Base-by-base conservation (phyloP, 306 rosid species). In the Cicer bijugum region DNA sequence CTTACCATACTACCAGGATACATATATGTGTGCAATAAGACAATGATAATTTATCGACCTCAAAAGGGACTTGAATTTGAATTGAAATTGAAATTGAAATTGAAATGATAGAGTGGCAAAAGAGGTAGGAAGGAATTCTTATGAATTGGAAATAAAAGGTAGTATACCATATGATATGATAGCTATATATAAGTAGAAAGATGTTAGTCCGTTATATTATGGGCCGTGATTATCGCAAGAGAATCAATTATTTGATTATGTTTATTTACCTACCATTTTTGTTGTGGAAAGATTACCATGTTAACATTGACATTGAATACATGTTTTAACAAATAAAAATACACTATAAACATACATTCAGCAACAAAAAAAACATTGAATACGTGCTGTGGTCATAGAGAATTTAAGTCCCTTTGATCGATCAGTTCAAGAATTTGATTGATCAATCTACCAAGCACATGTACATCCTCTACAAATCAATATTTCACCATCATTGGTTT, bases 1-100 rank as follows among this genome's bases (percentile, higher is more conserved):
- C 71, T 48, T 74, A 75, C 72, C 72, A 39, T 38, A 17, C 23
- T 33, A 4, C 12, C 15, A 39, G 52, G 64, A 38, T 63, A 38
- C 28, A 50, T 37, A 5, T 12, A 10, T 11, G 1, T 55, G 37
- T 19, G 12, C 33, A 28, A 28, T 28, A 28, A 28, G 48, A 44
- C 4, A 44, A 44, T 8, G 1, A 12, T 9, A 48, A 48, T 8
- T n/a, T 48, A 17, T n/a, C 17, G n/a, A 48, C 19, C 1, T 2
- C 6, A 11, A 11, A 28, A 20, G 12, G 64, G 16, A 28, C 19
- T 60, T 33, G 4, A 33, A 19, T 17, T 17, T n/a, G 28, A 23
- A 23, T 40, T 2, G 19, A 17, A 55, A 55, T 55, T 59, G 69
- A 62, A 62, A 37, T n/a, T n/a, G n/a, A 19, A 19, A 1, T 19